Percentiles rank a stretch among this genome's conserved stretches.
phyloP scores from a whole-genome alignment of 768 basidiomycete genomes.

The Boletus sensibilis region DNA sequence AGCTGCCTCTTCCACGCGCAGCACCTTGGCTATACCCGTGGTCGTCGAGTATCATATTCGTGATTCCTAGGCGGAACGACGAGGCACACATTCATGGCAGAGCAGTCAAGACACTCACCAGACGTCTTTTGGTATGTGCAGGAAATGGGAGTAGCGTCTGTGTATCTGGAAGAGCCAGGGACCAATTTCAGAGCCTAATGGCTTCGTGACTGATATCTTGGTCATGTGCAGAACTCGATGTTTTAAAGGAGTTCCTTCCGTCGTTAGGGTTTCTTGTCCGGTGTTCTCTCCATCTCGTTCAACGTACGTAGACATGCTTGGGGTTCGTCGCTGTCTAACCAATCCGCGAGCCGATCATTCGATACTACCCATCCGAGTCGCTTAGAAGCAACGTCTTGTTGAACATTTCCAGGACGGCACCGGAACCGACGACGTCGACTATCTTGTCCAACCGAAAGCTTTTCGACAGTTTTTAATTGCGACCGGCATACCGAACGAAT shows the following conservation, averaged over 20 bases:
- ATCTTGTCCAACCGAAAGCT: background rate
- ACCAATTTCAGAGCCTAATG: too few relatives aligned
- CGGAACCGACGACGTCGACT: background rate
- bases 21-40: too few relatives aligned
- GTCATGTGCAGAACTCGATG: background rate
- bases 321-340: background rate
- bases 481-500: too few relatives aligned
- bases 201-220: background rate
- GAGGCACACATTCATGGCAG: background rate
- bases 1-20: too few relatives aligned
- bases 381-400: background rate
- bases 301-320: background rate
- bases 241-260: background rate
- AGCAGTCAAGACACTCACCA: background rate
- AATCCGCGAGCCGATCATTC: background rate
- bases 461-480: too few relatives aligned
- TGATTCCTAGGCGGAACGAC: too few relatives aligned
- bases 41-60: too few relatives aligned
- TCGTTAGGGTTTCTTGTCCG: background rate
- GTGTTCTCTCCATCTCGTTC: background rate
- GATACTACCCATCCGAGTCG: background rate
- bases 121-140: background rate
- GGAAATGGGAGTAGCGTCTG: background rate
- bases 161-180: background rate
- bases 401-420: background rate